These are phyloP conservation scores for Pythium oligandrum DNA, from an alignment of 352 stramenopile genomes.

Conservation along the genomic window DNA sequence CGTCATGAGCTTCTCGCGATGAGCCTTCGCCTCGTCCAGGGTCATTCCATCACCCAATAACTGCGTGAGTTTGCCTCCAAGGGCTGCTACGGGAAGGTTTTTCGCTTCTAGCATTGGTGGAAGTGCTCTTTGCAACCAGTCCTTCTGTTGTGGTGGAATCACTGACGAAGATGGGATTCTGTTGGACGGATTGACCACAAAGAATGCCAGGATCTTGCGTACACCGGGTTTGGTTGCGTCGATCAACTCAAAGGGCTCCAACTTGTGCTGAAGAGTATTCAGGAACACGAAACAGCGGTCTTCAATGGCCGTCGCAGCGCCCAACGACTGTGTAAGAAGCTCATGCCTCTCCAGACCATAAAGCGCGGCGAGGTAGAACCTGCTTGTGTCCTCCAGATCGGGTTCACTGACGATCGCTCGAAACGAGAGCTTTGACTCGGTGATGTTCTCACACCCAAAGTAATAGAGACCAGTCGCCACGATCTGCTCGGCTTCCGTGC, in stretches of 20 bases:
- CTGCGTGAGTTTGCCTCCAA: constrained; percentile 4
- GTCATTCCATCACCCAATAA: constrained; percentile 16
- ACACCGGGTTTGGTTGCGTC: constrained; percentile 18
- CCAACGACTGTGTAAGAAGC: constrained; percentile 9
- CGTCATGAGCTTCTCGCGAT: constrained; percentile 17
- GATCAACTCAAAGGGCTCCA: constrained; percentile 21
- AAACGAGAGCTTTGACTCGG: constrained; percentile 22
- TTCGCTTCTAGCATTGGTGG: constrained; percentile 4
- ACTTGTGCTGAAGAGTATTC: constrained; percentile 24
- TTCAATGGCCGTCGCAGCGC: constrained; percentile 6
- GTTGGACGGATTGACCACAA: constrained; percentile 25
- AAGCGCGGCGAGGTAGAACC: constrained; percentile 5
- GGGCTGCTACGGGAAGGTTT: constrained; percentile 8
- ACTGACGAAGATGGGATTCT: constrained; percentile 23
- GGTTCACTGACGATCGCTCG: constrained; percentile 14
- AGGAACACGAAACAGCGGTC: constrained; percentile 23
- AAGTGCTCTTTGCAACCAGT: constrained; percentile 6
- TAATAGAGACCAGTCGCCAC: constrained; percentile 30
- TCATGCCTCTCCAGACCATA: constrained; percentile 8
- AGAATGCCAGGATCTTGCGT: constrained; percentile 35
- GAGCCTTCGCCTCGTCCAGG: constrained; percentile 15
- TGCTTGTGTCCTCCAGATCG: constrained; percentile 13
- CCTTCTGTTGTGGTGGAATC: constrained; percentile 26
- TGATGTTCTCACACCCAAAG: constrained; percentile 32
- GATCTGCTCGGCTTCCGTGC: constrained; percentile 23